Percentiles rank a stretch among this genome's conserved stretches.
Evolutionary conservation across 805 yeast genomes (phyloP).

Genomic region (Teunomyces barrocoloradensis): DNA sequence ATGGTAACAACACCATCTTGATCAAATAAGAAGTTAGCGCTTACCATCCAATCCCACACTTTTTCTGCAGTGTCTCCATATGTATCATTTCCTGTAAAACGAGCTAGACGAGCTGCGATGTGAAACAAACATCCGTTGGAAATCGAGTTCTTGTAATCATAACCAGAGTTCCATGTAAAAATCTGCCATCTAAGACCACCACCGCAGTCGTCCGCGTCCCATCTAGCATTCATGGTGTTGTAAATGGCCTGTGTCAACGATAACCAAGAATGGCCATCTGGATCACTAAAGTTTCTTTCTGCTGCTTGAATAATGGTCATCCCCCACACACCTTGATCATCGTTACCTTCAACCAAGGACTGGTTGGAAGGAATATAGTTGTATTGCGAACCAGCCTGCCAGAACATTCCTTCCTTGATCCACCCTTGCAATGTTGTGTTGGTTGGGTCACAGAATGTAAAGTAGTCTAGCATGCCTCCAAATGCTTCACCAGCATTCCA

Average conservation of each 20-base stretch:
- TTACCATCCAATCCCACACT: conserved; percentile 79
- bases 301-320: conserved; percentile 47
- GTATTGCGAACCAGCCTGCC: conserved; percentile 40
- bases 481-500: conserved; percentile 54
- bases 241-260: conserved; percentile 84
- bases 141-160: conserved; percentile 87
- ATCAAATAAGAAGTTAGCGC: conserved; percentile 18
- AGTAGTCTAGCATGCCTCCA: conserved; percentile 45
- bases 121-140: conserved; percentile 90
- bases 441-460: conserved; percentile 33
- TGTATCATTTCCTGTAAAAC: conserved; percentile 73
- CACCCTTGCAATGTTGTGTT: conserved; percentile 28
- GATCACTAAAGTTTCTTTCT: conserved; percentile 45
- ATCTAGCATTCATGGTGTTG: conserved; percentile 84
- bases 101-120: conserved; percentile 79
- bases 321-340: conserved; percentile 55
- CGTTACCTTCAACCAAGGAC: conserved; percentile 48
- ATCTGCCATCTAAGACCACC: conserved; percentile 98
- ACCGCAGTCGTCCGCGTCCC: conserved; percentile 72
- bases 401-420: conserved; percentile 39
- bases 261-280: conserved; percentile 74
- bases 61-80: conserved; percentile 73
- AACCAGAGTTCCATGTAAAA: conserved; percentile 90
- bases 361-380: conserved; percentile 47
- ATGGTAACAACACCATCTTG: conserved; percentile 26